Evolutionary conservation across 176 grass and related monocot genomes (phyloP).

Genomic region (Ananas comosus): DNA sequence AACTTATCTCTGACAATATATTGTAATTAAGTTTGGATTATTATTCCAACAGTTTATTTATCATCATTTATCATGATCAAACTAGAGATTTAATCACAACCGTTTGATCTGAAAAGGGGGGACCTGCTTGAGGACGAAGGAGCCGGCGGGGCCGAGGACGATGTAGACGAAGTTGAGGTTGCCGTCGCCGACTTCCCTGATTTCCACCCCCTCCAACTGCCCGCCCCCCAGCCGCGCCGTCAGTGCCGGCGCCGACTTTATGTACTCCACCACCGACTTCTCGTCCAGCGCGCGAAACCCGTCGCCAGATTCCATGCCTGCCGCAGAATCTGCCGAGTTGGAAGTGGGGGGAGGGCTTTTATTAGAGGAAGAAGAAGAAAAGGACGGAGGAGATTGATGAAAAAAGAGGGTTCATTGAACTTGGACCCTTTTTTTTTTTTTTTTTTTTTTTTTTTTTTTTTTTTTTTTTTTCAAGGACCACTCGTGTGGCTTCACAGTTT

Average conservation of each 20-base stretch:
- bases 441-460: too few relatives aligned
- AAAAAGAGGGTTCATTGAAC: background rate
- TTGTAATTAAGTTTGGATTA: too few relatives aligned
- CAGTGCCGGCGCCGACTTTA: conserved; percentile 56
- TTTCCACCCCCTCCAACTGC: conserved; percentile 27
- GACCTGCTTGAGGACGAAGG: conserved; percentile 86
- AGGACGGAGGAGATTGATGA: background rate
- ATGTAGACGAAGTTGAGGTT: conserved; percentile 99
- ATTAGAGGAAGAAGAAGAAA: background rate
- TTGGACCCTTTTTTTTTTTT: background rate
- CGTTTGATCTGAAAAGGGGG: background rate
- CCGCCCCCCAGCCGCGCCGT: conserved; percentile 46
- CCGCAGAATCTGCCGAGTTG: background rate
- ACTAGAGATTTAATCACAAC: too few relatives aligned
- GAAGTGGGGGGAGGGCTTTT: background rate
- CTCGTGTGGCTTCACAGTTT: too few relatives aligned
- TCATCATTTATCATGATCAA: too few relatives aligned
- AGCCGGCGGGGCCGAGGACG: conserved; percentile 51
- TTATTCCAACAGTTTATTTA: too few relatives aligned
- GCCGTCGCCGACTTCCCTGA: conserved; percentile 89
- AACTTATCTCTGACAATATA: too few relatives aligned
- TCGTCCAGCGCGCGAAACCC: conserved; percentile 60
- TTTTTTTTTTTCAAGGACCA: too few relatives aligned
- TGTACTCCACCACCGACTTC: conserved; percentile 68
- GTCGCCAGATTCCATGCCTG: conserved; percentile 13